Conservation (phyloP, 2,329 filamentous ascomycete species). For the Ampelomyces quisqualis region DNA sequence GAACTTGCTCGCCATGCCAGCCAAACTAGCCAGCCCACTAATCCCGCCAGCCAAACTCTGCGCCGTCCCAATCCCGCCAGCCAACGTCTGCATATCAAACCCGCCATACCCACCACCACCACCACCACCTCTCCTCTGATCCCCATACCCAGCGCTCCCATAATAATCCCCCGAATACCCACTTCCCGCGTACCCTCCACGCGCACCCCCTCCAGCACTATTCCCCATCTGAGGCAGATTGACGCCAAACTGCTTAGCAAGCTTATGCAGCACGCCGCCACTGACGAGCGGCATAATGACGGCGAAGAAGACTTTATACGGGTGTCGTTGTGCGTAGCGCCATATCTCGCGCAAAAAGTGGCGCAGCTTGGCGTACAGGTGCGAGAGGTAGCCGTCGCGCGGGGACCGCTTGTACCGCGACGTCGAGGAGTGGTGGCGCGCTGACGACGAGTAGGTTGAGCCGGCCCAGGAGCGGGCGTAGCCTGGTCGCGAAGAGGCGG, state of each 20-base stretch:
- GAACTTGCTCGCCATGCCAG: constrained; percentile 51
- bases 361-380: constrained; percentile 72
- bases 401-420: constrained; percentile 78
- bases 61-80: constrained; percentile 17
- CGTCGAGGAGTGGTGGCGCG: constrained; percentile 53
- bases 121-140: constrained; percentile 34
- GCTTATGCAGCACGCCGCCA: constrained; percentile 74
- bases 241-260: constrained; percentile 78
- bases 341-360: constrained; percentile 78
- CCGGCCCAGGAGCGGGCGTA: constrained; percentile 38
- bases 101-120: constrained; percentile 29
- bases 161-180: constrained; percentile 44
- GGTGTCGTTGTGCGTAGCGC: constrained; percentile 79
- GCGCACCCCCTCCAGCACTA: constrained; percentile 18
- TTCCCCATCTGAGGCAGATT: constrained; percentile 62
- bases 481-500: constrained; percentile 31
- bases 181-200: constrained; percentile 18
- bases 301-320: constrained; percentile 85
- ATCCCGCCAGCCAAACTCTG: constrained; percentile 40
- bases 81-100: constrained; percentile 34
- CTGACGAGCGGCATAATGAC: constrained; percentile 86
- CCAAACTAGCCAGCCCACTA: constrained; percentile 50
- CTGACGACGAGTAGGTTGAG: constrained; percentile 31
- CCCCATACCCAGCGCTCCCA: constrained; percentile 49
- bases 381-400: constrained; percentile 73